Percentiles rank a stretch among this genome's conserved stretches.
phyloP scores from a whole-genome alignment of 2,329 filamentous ascomycete genomes.

The Uncinocarpus reesii region DNA sequence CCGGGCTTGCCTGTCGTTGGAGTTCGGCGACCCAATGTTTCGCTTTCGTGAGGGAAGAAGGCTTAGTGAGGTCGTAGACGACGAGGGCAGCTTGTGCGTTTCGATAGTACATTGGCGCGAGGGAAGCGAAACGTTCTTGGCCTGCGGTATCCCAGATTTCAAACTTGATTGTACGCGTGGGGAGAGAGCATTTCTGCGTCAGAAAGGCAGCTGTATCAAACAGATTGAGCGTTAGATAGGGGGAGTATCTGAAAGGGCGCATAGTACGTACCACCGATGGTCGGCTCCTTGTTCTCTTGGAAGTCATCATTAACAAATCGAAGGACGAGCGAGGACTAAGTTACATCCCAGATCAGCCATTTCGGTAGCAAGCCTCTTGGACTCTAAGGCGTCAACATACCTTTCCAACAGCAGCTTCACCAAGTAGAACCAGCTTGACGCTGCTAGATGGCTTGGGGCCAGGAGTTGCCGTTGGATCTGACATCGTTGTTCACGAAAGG shows the following conservation, averaged over 20 bases:
- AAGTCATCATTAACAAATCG: constrained; percentile 99
- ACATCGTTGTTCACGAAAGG: constrained; percentile 43
- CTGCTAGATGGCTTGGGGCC: constrained; percentile 95
- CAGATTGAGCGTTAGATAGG: background rate
- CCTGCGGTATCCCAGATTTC: constrained; percentile 99
- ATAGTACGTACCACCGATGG: constrained; percentile 68
- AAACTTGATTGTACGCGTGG: constrained; percentile 70
- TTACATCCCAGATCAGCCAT: constrained; percentile 12
- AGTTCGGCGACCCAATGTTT: constrained; percentile 99
- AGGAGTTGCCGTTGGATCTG: constrained; percentile 55
- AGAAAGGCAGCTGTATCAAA: constrained; percentile 70
- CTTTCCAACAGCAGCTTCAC: constrained; percentile 97
- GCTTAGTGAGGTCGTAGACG: constrained; percentile 85
- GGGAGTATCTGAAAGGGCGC: too few species aligned
- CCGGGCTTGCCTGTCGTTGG: constrained; percentile 97
- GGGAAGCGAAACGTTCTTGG: constrained; percentile 96
- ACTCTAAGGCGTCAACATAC: constrained; percentile 40
- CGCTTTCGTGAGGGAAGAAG: constrained; percentile 96
- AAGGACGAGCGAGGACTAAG: constrained; percentile 85
- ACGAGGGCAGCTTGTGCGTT: constrained; percentile 99
- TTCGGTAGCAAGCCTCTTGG: background rate
- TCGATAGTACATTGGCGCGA: constrained; percentile 98
- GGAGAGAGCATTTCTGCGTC: constrained; percentile 96
- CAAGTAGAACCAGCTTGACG: constrained; percentile 96
- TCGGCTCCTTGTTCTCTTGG: constrained; percentile 98